These are phyloP conservation scores for Cyclotella atomus DNA, from an alignment of 108 stramenopile genomes.

Conservation along the genomic window DNA sequence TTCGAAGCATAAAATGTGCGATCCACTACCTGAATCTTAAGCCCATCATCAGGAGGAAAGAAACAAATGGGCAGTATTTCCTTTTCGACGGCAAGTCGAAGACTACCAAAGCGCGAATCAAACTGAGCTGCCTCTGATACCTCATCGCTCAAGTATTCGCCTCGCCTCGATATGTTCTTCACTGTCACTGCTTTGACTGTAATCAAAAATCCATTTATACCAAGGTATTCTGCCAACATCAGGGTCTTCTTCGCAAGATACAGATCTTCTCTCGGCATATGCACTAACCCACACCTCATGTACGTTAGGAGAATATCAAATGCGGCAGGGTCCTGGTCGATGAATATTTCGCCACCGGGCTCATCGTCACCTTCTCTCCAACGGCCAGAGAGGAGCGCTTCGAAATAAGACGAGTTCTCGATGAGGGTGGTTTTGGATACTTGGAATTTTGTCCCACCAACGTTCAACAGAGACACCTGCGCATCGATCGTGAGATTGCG, in stretches of 20 bases:
- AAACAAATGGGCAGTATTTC: conserved; percentile 19
- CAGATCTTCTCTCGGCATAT: conserved; percentile 1
- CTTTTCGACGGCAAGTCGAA: conserved; percentile 18
- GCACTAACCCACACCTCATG: conserved; percentile 19
- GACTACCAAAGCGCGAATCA: conserved; percentile 23
- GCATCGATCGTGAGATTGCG: not conserved
- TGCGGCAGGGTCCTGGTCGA: conserved; percentile 26
- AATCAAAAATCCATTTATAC: conserved; percentile 18
- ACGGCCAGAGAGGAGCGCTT: conserved; percentile 19
- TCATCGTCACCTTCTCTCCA: conserved; percentile 5
- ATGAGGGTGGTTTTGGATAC: conserved; percentile 17
- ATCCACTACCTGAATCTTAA: conserved; percentile 9
- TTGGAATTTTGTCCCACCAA: conserved; percentile 25
- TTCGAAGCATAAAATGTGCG: conserved; percentile 20
- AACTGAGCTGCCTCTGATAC: conserved; percentile 19
- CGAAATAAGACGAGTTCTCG: conserved; percentile 16
- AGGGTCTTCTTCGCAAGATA: conserved; percentile 21
- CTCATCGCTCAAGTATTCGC: conserved; percentile 21
- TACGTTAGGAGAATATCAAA: conserved; percentile 25
- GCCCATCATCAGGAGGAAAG: conserved; percentile 17
- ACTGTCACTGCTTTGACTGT: conserved; percentile 34
- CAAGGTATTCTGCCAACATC: conserved; percentile 21
- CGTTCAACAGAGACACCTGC: not conserved
- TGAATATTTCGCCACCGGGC: not conserved
- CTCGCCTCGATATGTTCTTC: conserved; percentile 30